Percentiles rank a stretch among this genome's conserved stretches.
Evolutionary conservation across 495 filamentous ascomycete species (phyloP).

Genomic region (Podospora pseudocomata): DNA sequence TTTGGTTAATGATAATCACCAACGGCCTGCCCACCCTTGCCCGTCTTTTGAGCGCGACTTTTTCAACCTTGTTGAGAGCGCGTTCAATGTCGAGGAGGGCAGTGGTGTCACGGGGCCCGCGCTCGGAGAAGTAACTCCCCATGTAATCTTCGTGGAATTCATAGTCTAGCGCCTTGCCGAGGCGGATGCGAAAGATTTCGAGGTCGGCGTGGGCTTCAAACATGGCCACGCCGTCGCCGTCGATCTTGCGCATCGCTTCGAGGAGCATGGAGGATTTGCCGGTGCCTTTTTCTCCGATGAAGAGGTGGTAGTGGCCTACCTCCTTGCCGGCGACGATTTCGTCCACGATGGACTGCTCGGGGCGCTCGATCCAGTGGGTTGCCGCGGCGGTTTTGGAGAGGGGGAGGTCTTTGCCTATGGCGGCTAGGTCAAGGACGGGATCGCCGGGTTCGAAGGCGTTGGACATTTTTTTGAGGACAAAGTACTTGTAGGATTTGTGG

Average conservation of each 20-base stretch:
- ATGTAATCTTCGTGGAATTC: conserved; percentile 92
- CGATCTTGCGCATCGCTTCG: conserved; percentile 85
- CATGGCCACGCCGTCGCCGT: conserved; percentile 84
- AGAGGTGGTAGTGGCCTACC: conserved; percentile 79
- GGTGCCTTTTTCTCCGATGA: conserved; percentile 95
- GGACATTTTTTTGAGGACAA: conserved; percentile 85
- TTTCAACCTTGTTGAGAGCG: conserved; percentile 95
- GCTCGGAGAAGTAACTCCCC: conserved; percentile 88
- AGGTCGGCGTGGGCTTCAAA: conserved; percentile 93
- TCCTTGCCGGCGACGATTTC: conserved; percentile 65
- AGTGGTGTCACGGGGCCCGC: conserved; percentile 85
- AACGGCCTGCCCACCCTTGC: conserved; percentile 59
- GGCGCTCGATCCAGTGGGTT: conserved; percentile 77
- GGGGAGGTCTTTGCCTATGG: conserved; percentile 56
- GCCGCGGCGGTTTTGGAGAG: conserved; percentile 48
- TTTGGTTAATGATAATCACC: conserved; percentile 84
- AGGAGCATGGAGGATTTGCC: conserved; percentile 95
- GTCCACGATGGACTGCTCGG: conserved; percentile 78
- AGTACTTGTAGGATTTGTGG: conserved; percentile 83
- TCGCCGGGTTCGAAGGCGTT: conserved; percentile 92
- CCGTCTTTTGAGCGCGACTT: conserved; percentile 75
- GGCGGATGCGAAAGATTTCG: conserved; percentile 87
- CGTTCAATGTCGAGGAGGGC: conserved; percentile 91
- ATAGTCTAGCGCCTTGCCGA: conserved; percentile 91
- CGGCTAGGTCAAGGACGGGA: conserved; percentile 83